Percentiles rank a stretch among this genome's conserved stretches.
These are phyloP conservation scores for Hyphodiscus hymeniophilus DNA, from an alignment of 495 filamentous ascomycete species.

Conservation along the genomic window DNA sequence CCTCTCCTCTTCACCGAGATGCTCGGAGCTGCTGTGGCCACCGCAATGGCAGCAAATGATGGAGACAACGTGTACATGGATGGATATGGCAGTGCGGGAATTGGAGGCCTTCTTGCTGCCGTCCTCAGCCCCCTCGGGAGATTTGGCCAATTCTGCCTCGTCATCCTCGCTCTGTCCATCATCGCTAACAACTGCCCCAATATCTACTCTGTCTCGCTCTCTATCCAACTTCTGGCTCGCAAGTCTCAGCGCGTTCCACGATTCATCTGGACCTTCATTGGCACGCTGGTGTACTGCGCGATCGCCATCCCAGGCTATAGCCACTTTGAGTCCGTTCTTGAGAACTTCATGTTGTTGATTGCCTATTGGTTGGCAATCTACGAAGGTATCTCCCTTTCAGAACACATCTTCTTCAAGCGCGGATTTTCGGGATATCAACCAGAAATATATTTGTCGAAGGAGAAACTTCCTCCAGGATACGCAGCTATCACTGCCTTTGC, in stretches of 20 bases:
- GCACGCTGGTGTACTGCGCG: slow-evolving; percentile 60
- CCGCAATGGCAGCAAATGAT: slow-evolving; percentile 47
- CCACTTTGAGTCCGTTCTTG: slow-evolving; percentile 61
- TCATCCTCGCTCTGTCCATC: slow-evolving; percentile 71
- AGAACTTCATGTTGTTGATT: slow-evolving; percentile 74
- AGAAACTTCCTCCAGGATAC: slow-evolving; percentile 59
- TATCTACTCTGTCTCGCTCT: slow-evolving; percentile 74
- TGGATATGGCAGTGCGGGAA: slow-evolving; percentile 52
- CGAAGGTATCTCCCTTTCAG: slow-evolving; percentile 58
- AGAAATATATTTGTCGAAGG: slow-evolving; percentile 50
- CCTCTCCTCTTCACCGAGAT: slow-evolving; percentile 73
- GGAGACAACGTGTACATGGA: slow-evolving; percentile 37
- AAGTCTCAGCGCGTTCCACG: slow-evolving; percentile 63
- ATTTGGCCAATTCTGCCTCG: slow-evolving; percentile 78
- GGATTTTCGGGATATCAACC: slow-evolving; percentile 54
- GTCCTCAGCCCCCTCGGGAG: slow-evolving; percentile 58
- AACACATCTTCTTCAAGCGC: slow-evolving; percentile 72
- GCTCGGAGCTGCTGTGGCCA: slow-evolving; percentile 66
- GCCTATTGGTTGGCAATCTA: slow-evolving; percentile 85
- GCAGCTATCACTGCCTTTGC: slow-evolving; percentile 60
- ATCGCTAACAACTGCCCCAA: slow-evolving; percentile 86
- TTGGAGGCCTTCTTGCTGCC: slow-evolving; percentile 63
- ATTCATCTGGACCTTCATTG: slow-evolving; percentile 67
- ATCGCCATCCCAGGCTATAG: slow-evolving; percentile 73
- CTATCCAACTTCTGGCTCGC: slow-evolving; percentile 61